Base-by-base conservation (phyloP, 2,329 filamentous ascomycete species). In the Beauveria scarabaeidicola region DNA sequence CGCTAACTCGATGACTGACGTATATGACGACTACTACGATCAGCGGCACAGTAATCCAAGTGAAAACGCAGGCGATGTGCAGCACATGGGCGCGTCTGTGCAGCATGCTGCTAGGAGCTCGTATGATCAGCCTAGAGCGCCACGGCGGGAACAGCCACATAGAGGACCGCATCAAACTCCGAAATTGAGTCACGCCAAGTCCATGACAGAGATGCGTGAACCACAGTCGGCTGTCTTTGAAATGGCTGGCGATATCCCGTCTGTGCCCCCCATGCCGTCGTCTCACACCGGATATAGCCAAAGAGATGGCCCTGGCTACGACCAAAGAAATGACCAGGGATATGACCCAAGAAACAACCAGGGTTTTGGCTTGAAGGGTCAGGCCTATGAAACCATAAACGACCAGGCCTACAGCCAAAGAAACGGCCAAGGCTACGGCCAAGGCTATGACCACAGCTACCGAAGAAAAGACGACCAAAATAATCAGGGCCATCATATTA, bases 201-300 rank as follows among this genome's bases (percentile, higher is more conserved):
- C 86, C 11, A 86, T 89, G 67, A 85, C 86, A 32, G 82, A 88
- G 67, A 73, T 88, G 61, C 78, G 82, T 40, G 79, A 84, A 64
- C 79, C 81, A 3, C 84, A 89, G 65, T 78, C 83, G 2, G 88
- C 88, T 9, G 80, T 89, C 1, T 91, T 91, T 64, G 89, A 91
- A 67, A 87, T 92, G 80, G 85, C 83, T 2, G 80, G 76, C 27
- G 85, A 89, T 65, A 77, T 78, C 21, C 83, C 83, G 23, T 75
- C 78, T 3, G 72, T 86, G 32, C 84, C 85, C 11, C 76, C 74
- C 44, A 73, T 78, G 67, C 79, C 73, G 58, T 61, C 73, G 58
- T 61, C 65, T 17, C 63, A 69, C 56, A 57, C 68, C 61, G 61
- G 68, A 25, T 72, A 70, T 51, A 69, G 66, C 21, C 64, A 67